A percentile compares a stretch with the other conserved stretches of the same genome.
Evolutionary conservation across 495 filamentous ascomycete species (phyloP).

Genomic region (Tuber umbilicatum): DNA sequence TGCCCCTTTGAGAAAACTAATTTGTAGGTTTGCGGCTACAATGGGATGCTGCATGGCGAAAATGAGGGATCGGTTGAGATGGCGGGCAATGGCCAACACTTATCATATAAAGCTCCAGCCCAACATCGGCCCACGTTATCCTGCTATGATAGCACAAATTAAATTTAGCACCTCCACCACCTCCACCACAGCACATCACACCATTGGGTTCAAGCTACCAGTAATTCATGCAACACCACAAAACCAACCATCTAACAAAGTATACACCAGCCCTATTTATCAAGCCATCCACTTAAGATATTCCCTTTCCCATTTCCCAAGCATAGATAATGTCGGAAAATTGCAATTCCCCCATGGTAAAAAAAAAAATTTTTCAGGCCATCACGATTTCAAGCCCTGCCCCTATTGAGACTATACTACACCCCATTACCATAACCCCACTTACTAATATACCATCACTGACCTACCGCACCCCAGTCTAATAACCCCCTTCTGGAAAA

Average conservation of each 20-base stretch:
- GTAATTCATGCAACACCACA: background rate
- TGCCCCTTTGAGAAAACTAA: background rate
- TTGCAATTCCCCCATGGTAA: background rate
- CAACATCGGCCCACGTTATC: background rate
- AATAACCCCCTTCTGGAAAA: background rate
- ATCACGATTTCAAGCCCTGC: background rate
- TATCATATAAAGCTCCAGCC: background rate
- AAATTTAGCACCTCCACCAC: background rate
- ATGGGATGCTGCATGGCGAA: background rate
- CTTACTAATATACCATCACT: background rate
- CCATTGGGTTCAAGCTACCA: background rate
- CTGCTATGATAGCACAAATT: no score
- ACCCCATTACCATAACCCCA: background rate
- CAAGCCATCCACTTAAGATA: background rate
- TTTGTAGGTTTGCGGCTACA: background rate
- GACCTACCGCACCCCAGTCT: background rate
- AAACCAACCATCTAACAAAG: background rate
- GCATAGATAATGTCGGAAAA: background rate
- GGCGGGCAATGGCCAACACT: background rate
- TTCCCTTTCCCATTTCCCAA: background rate
- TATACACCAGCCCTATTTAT: background rate
- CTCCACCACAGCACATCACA: background rate
- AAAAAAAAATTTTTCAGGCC: background rate
- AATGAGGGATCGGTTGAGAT: background rate
- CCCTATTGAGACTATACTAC: background rate